These are phyloP conservation scores for Cairneyella variabilis DNA, from an alignment of 495 filamentous ascomycete species.

Conservation along the genomic window DNA sequence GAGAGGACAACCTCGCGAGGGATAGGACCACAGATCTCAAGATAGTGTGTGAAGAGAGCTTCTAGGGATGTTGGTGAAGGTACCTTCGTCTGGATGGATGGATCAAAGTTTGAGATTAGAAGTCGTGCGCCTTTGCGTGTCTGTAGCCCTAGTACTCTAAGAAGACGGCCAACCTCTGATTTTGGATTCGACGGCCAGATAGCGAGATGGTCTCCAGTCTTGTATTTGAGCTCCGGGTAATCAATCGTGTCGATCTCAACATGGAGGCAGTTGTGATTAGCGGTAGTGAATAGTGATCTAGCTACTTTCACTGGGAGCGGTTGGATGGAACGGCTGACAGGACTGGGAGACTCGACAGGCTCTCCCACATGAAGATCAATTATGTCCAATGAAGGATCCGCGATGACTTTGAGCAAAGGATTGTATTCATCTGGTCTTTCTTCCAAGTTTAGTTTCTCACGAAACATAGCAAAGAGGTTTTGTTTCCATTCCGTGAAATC, in stretches of 20 bases:
- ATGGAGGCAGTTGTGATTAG: conserved; percentile 17
- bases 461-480: conserved; percentile 29
- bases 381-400: conserved; percentile 35
- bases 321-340: conserved; percentile 27
- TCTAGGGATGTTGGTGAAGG: conserved; percentile 15
- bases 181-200: conserved; percentile 19
- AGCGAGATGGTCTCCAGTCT: conserved; percentile 21
- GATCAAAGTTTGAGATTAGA: conserved; percentile 24
- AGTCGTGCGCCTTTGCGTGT: conserved; percentile 13
- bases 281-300: conserved; percentile 9
- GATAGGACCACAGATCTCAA: conserved; percentile 19
- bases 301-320: conserved; percentile 35
- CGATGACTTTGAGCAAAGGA: conserved; percentile 35
- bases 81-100: conserved; percentile 1
- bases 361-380: conserved; percentile 40
- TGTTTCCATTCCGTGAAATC: conserved; percentile 24
- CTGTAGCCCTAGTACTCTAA: conserved; percentile 6
- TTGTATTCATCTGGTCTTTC: conserved; percentile 37
- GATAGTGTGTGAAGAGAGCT: conserved; percentile 16
- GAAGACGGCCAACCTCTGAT: conserved; percentile 11
- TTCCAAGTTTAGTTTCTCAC: conserved; percentile 32
- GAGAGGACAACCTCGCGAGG: too few species aligned
- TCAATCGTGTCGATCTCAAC: conserved; percentile 14
- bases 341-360: conserved; percentile 20
- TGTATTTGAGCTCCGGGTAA: conserved; percentile 21